Base-by-base conservation (phyloP, 78 protist species). In the Dictyostelium capitatum region DNA sequence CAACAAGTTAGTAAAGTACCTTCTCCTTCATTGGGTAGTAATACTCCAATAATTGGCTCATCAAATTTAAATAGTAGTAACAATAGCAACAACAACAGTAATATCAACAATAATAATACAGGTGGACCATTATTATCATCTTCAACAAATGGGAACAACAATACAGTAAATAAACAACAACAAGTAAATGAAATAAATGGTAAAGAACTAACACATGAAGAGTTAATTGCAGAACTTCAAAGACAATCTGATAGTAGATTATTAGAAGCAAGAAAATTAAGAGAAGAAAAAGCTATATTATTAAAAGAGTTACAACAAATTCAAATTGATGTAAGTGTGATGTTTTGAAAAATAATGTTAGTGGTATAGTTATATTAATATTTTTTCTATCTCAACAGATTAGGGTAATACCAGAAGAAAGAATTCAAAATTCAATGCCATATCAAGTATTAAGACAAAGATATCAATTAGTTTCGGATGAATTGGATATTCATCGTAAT, bases 201-300 rank as follows among this genome's bases (percentile, higher is more conserved):
- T 6, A 64, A 23, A 4, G 73, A 28, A 54, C 20, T 46, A 65
- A 17, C 84, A 47, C 50, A 30, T 8, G 93, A 87, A 50, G 93
- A 87, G 28, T 50, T 43, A 19, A 20, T 59, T 15, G 46, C 41
- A 2, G 93, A 87, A 30, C 54, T 87, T 2, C 50, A 46, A n/a
- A 56, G 54, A 9, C 83, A 77, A 50, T 70, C 84, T 10, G 93
- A 87, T 15, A 19, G 41, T 14, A 32, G 93, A 47, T 32, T 87
- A 15, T 15, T 25, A 9, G 93, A 87, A n/a, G 93, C 93, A 9
- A 57, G 93, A 41, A 87, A 87, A 50, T 62, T 87, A 48, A 80
- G 93, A 30, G 93, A 87, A n/a, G 93, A 87, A 37, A 87, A 87
- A 37, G 93, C 93, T 15, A 87, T 75, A 51, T 37, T 87, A 25